phyloP scores from a whole-genome alignment of 2,329 filamentous ascomycete genomes.

The Orbilia quercus region DNA sequence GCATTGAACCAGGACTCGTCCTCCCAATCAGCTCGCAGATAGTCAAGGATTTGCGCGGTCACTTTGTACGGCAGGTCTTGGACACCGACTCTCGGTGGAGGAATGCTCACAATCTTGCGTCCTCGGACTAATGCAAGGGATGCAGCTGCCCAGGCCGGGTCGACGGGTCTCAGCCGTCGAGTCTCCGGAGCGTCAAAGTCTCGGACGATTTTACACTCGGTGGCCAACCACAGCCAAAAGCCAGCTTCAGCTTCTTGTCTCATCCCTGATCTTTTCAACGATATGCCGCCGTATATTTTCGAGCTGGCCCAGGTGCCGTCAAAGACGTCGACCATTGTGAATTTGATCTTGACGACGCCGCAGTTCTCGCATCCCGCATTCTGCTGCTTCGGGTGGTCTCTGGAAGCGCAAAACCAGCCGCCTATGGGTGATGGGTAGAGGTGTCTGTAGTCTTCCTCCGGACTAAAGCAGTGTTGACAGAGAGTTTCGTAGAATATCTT shows the following conservation, averaged over 20 bases:
- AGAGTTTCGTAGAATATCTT: conserved; percentile 34
- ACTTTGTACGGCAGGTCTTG: conserved; percentile 34
- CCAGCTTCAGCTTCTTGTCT: conserved; percentile 9
- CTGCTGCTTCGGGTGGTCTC: neutral
- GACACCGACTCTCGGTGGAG: conserved; percentile 18
- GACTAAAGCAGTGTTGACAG: conserved; percentile 29
- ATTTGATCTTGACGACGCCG: conserved; percentile 20
- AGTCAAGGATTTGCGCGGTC: conserved; percentile 24
- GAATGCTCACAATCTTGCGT: conserved; percentile 9
- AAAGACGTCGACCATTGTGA: conserved; percentile 25
- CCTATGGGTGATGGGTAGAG: conserved; percentile 2
- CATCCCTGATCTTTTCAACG: conserved; percentile 4
- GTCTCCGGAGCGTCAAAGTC: conserved; percentile 13
- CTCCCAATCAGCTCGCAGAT: conserved; percentile 21
- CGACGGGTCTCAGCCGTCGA: conserved; percentile 6
- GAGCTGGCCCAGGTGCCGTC: conserved; percentile 17
- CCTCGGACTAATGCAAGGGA: conserved; percentile 18
- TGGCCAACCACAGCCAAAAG: conserved; percentile 22
- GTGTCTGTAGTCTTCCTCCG: neutral
- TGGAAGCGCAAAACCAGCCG: neutral
- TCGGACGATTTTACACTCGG: conserved; percentile 20
- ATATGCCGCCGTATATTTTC: conserved; percentile 6
- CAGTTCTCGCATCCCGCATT: conserved; percentile 26
- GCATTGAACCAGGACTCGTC: conserved; percentile 34
- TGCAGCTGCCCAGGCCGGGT: neutral